Base-by-base conservation (phyloP, 768 basidiomycete genomes). In the Mycena kentingensis region DNA sequence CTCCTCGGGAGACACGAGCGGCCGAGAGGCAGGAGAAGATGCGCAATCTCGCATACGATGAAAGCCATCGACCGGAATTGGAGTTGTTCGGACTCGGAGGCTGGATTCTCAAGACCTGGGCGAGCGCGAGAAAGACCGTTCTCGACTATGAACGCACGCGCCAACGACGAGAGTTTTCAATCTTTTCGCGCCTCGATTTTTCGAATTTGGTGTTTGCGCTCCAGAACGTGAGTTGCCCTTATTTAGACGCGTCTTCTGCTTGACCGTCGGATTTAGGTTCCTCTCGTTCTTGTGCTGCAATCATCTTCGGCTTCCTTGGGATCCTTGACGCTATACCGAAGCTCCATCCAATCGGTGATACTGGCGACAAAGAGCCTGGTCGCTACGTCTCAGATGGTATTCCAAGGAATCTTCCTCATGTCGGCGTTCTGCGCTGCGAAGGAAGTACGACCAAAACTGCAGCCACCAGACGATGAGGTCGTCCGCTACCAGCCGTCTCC, bases 361-460 rank as follows among this genome's bases (percentile, higher is more conserved):
- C 80, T 80, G 62, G 83, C 88, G 11, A 75, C 81, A 51, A 75
- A 83, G 46, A 81, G 81, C 60, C 65, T 93, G 55, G 64, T 85
- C 26, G 79, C 81, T 35, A 88, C 84, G 4, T 65, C 77, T 22
- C 82, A 81, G 51, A 84, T 87, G 83, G 83, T 84, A n/a, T 92
- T 87, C 61, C 91, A 95, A 67, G 82, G 84, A 27, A 78, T 93
- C 44, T 94, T 95, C 71, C 74, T 91, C 53, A 87, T 93, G 83
- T 87, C 86, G 42, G 90, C 92, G 6, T 94, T 92, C 64, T 84
- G 82, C 61, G 89, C 89, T 38, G 85, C 87, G 42, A 84, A 83
- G 75, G 77, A 80, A 58, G 70, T 92, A 55, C 80, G 82, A 57
- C 88, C 88, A 24, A 77, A 77, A 57, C 67, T 93, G 32, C 81